These are phyloP conservation scores for Neotropicomus parvogracilis DNA, from an alignment of 1,284 basidiomycete species.

Conservation along the genomic window DNA sequence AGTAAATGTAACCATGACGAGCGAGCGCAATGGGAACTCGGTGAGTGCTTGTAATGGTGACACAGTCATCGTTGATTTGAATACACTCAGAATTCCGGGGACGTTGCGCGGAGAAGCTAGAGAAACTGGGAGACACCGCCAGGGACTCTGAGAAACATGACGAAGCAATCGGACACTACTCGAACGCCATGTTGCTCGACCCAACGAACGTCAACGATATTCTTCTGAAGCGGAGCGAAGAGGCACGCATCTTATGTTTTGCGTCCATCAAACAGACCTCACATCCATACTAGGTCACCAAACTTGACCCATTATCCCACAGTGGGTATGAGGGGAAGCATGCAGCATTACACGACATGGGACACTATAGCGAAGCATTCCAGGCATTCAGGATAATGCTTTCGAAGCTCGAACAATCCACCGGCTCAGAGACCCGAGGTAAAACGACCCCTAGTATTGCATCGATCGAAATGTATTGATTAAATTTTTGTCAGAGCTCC, in stretches of 20 bases:
- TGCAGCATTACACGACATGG: neutral
- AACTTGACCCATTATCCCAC: neutral
- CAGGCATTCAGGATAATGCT: conserved; percentile 1
- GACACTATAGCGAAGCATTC: neutral
- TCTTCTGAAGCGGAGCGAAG: neutral
- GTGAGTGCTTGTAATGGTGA: neutral
- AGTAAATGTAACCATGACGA: neutral
- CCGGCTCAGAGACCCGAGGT: neutral
- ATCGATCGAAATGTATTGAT: neutral
- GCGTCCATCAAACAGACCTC: neutral
- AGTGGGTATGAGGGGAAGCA: neutral
- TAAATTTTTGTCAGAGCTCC: neutral
- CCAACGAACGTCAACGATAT: neutral
- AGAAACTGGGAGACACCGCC: neutral
- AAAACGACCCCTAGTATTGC: neutral
- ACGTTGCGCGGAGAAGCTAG: neutral
- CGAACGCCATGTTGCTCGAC: neutral
- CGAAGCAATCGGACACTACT: neutral
- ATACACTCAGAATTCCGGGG: neutral
- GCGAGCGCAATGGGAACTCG: neutral
- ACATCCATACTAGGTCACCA: neutral
- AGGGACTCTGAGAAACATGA: neutral
- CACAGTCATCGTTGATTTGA: accelerated
- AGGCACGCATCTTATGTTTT: neutral
- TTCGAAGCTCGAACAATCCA: neutral